phyloP scores from a whole-genome alignment of 192 early-diverging fungal genomes.

The Coemansia sp. region DNA sequence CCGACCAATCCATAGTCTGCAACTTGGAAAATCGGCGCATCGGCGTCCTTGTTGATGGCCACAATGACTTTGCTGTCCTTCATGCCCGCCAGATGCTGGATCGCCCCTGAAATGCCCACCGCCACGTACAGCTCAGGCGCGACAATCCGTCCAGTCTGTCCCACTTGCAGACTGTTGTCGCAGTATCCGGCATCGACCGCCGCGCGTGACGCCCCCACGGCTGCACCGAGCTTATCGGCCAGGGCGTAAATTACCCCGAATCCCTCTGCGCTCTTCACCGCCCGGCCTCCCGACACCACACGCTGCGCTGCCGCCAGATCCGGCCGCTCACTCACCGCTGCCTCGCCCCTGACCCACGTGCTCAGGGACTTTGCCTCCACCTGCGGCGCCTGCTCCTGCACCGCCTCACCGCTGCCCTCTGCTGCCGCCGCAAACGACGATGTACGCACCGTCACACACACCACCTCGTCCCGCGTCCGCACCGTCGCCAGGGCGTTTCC shows the following conservation, averaged over 20 bases:
- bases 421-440: constrained; percentile 83
- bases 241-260: constrained; percentile 85
- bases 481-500: constrained; percentile 98
- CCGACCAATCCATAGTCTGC: constrained; percentile 95
- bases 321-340: constrained; percentile 92
- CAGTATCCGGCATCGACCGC: constrained; percentile 97
- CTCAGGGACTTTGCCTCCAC: constrained; percentile 58
- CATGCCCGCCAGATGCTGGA: constrained; percentile 98
- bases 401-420: constrained; percentile 51
- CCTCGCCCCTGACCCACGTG: constrained; percentile 85
- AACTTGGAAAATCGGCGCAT: constrained; percentile 97
- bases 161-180: constrained; percentile 94
- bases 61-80: constrained; percentile 99
- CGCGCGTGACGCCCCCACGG: constrained; percentile 95
- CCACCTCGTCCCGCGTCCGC: constrained; percentile 77
- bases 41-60: constrained; percentile 97
- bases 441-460: constrained; percentile 79
- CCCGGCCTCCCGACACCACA: constrained; percentile 93
- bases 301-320: constrained; percentile 83
- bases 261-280: constrained; percentile 94
- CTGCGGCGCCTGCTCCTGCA: constrained; percentile 67
- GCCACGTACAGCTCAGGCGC: constrained; percentile 95
- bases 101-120: constrained; percentile 95
- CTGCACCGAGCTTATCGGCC: constrained; percentile 92
- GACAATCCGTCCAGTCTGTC: constrained; percentile 97